Base-by-base conservation (phyloP, 2,329 filamentous ascomycete genomes). In the Elsinoe necatrix region DNA sequence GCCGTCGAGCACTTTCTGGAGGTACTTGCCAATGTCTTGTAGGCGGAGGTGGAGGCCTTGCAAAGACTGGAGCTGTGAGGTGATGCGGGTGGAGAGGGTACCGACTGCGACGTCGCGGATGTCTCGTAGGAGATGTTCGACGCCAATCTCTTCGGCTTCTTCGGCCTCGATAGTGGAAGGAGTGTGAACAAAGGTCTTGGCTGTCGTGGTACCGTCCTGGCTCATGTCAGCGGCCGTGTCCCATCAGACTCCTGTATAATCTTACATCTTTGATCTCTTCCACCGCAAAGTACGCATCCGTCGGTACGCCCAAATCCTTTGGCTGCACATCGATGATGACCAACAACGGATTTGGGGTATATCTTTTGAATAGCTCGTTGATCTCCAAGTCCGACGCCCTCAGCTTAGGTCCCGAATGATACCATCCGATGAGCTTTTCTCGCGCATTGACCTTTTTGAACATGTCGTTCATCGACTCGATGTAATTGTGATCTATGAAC, bases 381-480 rank as follows among this genome's bases (percentile, higher is more conserved):
- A 98, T 95, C 77, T 97, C 89, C 64, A 98, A 77, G 78, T 98
- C 93, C 45, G 93, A 96, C 57, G 91, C 92, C 69, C 93, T 85
- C 68, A 98, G 80, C 80, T 97, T 98, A 37, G 93, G 93, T 41
- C 93, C 93, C 18, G 93, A 95, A 75, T 98, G 93, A 74, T 98
- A 98, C 93, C 93, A 98, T 69, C 93, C 93, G 80, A 98, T 95
- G 72, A 98, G 81, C 83, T 97, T 97, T 78, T 98, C 93, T 62
- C 89, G 81, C 60, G 93, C 93, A 77, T 98, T 98, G 80, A 98
- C 91, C 77, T 97, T 97, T 80, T 98, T 98, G 82, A 98, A 98
- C 93, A 98, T 98, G 74, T 97, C 93, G 76, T 93, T 95, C 93
- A 98, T 98, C 65, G 86, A 89, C 75, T 98, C 93, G 73, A 98